phyloP scores from a whole-genome alignment of 2,329 filamentous ascomycete species.

The Clonostachys byssicola region DNA sequence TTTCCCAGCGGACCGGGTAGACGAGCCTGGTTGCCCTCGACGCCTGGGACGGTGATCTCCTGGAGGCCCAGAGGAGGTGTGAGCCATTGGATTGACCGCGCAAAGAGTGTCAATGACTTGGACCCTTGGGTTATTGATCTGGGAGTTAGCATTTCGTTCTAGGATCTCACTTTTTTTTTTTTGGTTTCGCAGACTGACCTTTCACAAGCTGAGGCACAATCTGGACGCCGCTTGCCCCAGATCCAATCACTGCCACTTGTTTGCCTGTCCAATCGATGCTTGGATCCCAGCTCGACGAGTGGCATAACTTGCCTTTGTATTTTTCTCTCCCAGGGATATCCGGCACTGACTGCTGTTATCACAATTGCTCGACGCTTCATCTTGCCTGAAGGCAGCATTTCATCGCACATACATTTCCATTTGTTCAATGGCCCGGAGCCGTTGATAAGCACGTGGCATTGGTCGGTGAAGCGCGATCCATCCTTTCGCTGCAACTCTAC shows the following conservation, averaged over 20 bases:
- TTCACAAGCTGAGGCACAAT: slow-evolving; percentile 30
- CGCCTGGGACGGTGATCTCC: slow-evolving; percentile 29
- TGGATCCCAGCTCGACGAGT: slow-evolving; percentile 48
- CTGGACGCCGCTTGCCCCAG: slow-evolving; percentile 50
- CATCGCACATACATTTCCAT: not conserved
- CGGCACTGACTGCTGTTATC: slow-evolving; percentile 32
- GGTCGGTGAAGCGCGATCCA: not conserved
- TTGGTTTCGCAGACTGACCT: slow-evolving; percentile 3
- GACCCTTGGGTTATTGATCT: slow-evolving; percentile 9
- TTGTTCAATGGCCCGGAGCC: slow-evolving; percentile 5
- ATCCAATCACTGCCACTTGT: slow-evolving; percentile 49
- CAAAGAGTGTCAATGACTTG: slow-evolving; percentile 26
- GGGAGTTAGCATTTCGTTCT: slow-evolving; percentile 7
- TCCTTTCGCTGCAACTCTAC: slow-evolving; percentile 2
- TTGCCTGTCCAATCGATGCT: slow-evolving; percentile 44
- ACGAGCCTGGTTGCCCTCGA: not conserved
- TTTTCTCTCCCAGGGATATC: slow-evolving; percentile 36
- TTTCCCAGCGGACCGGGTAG: not conserved
- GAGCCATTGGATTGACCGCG: slow-evolving; percentile 38
- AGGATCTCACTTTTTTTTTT: slow-evolving; percentile 1
- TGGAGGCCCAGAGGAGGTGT: slow-evolving; percentile 20
- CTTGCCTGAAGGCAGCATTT: not conserved
- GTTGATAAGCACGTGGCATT: slow-evolving; percentile 7
- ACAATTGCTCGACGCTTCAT: slow-evolving; percentile 34
- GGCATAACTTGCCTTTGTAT: slow-evolving; percentile 43